Conservation (phyloP, 352 stramenopile genomes). For the Phytophthora ramorum region DNA sequence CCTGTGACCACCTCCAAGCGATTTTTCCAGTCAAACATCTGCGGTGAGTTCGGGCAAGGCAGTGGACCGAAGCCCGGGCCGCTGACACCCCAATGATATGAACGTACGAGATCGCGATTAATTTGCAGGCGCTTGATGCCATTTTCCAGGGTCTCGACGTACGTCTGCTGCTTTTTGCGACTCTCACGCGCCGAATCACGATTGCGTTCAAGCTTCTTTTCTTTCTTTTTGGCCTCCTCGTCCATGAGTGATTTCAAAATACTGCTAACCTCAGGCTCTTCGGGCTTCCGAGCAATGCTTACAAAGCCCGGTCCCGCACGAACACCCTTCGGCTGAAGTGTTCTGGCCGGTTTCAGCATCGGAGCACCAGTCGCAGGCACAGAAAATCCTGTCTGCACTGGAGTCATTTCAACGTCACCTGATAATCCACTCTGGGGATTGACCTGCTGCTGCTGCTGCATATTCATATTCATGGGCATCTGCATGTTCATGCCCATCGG, state of each 20-base stretch:
- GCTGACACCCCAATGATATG: conserved; percentile 79
- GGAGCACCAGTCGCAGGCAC: conserved; percentile 13
- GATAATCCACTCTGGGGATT: conserved; percentile 39
- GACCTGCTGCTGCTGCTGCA: conserved; percentile 43
- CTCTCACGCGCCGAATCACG: conserved; percentile 86
- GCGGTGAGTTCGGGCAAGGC: conserved; percentile 54
- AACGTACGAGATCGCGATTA: conserved; percentile 74
- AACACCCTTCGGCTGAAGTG: conserved; percentile 60
- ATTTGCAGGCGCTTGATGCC: conserved; percentile 89
- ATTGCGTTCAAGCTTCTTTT: conserved; percentile 91
- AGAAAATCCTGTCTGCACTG: conserved; percentile 5
- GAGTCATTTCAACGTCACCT: conserved; percentile 43
- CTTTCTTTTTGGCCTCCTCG: conserved; percentile 90
- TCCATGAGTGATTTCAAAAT: conserved; percentile 90
- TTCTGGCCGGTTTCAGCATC: conserved; percentile 37
- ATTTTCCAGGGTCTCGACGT: conserved; percentile 87
- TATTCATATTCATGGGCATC: conserved; percentile 48
- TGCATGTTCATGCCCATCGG: conserved; percentile 61
- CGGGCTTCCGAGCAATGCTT: conserved; percentile 81
- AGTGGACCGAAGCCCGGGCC: conserved; percentile 48
- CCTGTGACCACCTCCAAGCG: conserved; percentile 76
- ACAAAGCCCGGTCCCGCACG: conserved; percentile 60
- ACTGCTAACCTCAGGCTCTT: conserved; percentile 82
- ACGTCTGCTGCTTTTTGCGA: conserved; percentile 88
- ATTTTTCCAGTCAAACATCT: conserved; percentile 69